Base-by-base conservation (phyloP, 345 rosid species). In the Sisymbrium irio region DNA sequence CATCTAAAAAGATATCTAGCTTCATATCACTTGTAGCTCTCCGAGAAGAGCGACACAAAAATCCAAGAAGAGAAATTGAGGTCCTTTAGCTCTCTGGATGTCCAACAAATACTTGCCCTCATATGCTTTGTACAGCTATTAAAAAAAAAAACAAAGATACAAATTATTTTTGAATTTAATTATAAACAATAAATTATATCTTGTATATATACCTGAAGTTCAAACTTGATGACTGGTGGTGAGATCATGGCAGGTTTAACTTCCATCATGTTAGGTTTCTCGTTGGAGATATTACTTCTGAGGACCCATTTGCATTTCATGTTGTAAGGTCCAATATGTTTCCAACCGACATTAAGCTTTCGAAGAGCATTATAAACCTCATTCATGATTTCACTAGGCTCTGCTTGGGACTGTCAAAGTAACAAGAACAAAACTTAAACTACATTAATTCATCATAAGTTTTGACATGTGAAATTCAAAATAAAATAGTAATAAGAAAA, bases 281-380 rank as follows among this genome's bases (percentile, higher is more conserved):
- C 90, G 18, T 39, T 41, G 40, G 84, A 79, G 56, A 79, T 77
- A 65, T 77, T 62, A 69, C 81, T 81, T 44, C 45, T 59, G 69
- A 72, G 87, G 75, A 86, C 71, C 96, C 97, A 91, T 80, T 89
- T 81, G 81, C 96, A 93, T 83, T 89, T 91, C 82, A 93, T 79
- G 82, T 91, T 91, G 84, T 91, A 91, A 51, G 74, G 88, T 59
- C 94, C 91, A 5, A 88, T 91, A 77, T 85, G 88, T 79, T 94
- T 91, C 98, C 98, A 94, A 72, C 80, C 70, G 13, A 86, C 94
- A 45, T 88, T 87, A 63, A 91, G 84, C 66, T 86, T 87, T 78
- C 76, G 86, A 71, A 94, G 78, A 54, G 95, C 89, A 69, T 80
- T 85, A 49, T 88, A 89, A 75, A 94, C 85, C 58, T 78, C 88